These are phyloP conservation scores for Aspergillus sp. DNA, from an alignment of 2,329 filamentous ascomycete genomes.

Conservation along the genomic window DNA sequence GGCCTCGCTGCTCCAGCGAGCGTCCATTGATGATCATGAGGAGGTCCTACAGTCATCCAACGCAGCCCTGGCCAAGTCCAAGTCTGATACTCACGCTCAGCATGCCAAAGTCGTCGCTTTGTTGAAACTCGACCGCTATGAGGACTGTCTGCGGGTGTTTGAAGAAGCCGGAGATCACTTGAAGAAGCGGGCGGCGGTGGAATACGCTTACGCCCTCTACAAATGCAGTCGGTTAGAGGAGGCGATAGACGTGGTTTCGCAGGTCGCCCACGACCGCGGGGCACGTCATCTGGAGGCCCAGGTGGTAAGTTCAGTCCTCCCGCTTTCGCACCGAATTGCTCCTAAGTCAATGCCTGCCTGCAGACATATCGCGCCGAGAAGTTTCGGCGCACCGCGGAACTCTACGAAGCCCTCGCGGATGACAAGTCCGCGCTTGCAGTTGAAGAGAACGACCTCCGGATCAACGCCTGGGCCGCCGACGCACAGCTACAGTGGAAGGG, in stretches of 20 bases:
- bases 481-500: slow-evolving; percentile 63
- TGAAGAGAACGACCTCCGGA: slow-evolving; percentile 60
- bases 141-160: slow-evolving; percentile 58
- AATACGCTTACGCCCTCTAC: slow-evolving; percentile 64
- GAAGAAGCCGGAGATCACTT: slow-evolving; percentile 54
- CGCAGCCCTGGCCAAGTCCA: slow-evolving; percentile 56
- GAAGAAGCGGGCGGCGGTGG: slow-evolving; percentile 56
- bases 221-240: slow-evolving; percentile 57
- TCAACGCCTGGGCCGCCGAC: slow-evolving; percentile 61
- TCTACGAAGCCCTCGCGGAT: slow-evolving; percentile 53
- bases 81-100: slow-evolving; percentile 55
- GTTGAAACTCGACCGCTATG: slow-evolving; percentile 63
- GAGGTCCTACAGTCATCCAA: slow-evolving; percentile 61
- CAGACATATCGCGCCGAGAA: slow-evolving; percentile 59
- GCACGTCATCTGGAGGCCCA: slow-evolving; percentile 62
- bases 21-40: slow-evolving; percentile 61
- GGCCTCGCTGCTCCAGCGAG: slow-evolving; percentile 55
- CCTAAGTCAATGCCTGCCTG: background rate
- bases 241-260: slow-evolving; percentile 53
- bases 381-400: slow-evolving; percentile 53
- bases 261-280: slow-evolving; percentile 45
- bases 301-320: slow-evolving; percentile 43
- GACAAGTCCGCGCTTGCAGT: slow-evolving; percentile 40
- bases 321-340: background rate
- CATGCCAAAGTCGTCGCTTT: slow-evolving; percentile 61